Percentiles rank a stretch among this genome's conserved stretches.
These are phyloP conservation scores for Citrus maxima DNA, from an alignment of 345 rosid genomes.

Conservation along the genomic window DNA sequence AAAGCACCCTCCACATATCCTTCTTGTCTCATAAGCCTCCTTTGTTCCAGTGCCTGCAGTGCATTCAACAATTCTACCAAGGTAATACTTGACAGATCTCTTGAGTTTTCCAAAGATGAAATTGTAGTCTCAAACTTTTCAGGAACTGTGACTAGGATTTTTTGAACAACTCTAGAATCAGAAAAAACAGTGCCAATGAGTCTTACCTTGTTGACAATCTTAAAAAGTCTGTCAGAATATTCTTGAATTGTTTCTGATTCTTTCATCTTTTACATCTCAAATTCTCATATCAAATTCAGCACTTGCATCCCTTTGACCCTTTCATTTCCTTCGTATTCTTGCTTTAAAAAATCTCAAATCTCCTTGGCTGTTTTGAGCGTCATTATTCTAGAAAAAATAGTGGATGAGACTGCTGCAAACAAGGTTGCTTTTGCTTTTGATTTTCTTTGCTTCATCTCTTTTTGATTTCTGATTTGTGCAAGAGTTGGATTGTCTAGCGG, in stretches of 20 bases:
- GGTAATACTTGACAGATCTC: constrained; percentile 4
- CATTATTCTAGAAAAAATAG: neutral
- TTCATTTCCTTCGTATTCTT: constrained; percentile 6
- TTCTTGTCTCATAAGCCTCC: constrained; percentile 13
- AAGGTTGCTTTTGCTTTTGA: neutral
- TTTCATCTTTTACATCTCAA: constrained; percentile 2
- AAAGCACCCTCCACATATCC: neutral
- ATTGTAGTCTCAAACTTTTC: constrained; percentile 9
- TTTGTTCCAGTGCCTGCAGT: constrained; percentile 11
- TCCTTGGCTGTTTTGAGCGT: neutral
- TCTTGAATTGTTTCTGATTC: neutral
- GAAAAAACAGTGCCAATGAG: constrained; percentile 2
- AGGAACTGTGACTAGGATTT: neutral
- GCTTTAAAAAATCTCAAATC: neutral
- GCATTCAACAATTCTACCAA: constrained; percentile 16
- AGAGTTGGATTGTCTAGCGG: neutral
- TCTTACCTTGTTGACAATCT: constrained; percentile 5
- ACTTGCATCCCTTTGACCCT: neutral
- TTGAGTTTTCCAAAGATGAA: constrained; percentile 7
- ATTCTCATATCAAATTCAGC: neutral
- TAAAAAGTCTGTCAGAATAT: neutral
- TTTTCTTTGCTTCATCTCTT: neutral
- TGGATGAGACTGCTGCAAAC: too few relatives aligned
- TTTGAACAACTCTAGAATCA: constrained; percentile 11
- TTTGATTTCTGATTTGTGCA: neutral